Conservation (phyloP, 129 eudicot species). For the Rutidosis leptorrhynchoides region DNA sequence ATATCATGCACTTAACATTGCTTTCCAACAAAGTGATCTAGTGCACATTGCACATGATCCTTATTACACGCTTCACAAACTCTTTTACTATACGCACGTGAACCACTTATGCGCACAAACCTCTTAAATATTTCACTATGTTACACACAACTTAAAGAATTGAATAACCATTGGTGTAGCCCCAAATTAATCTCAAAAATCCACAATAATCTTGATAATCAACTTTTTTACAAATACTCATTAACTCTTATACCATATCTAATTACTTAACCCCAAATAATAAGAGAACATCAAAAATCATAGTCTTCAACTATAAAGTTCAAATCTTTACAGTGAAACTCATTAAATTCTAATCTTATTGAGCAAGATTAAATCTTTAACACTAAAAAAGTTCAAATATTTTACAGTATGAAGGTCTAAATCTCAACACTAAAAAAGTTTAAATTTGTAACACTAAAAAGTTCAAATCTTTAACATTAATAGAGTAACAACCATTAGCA, state of each 20-base stretch:
- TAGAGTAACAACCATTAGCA: no score
- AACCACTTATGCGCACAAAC: slow-evolving; percentile 26
- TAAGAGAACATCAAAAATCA: background rate
- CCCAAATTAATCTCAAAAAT: background rate
- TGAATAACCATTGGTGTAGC: slow-evolving; percentile 3
- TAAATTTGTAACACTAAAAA: background rate
- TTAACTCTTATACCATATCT: slow-evolving; percentile 14
- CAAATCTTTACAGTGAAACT: no score
- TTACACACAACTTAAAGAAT: background rate
- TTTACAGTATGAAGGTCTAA: background rate
- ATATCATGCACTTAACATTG: slow-evolving; percentile 39
- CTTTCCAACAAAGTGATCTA: slow-evolving; percentile 29
- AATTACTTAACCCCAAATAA: slow-evolving; percentile 1
- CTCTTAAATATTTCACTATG: background rate
- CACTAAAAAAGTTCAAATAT: background rate
- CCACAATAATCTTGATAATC: background rate
- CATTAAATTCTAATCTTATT: no score
- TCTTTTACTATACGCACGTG: slow-evolving; percentile 32
- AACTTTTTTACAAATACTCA: slow-evolving; percentile 1
- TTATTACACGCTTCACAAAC: slow-evolving; percentile 40
- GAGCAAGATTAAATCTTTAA: background rate
- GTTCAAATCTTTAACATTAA: background rate
- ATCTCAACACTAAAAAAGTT: background rate
- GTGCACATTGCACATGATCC: slow-evolving; percentile 41
- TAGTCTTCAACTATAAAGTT: background rate